Evolutionary conservation across 441 rosid genomes (phyloP).

Genomic region (Populus hybrid): DNA sequence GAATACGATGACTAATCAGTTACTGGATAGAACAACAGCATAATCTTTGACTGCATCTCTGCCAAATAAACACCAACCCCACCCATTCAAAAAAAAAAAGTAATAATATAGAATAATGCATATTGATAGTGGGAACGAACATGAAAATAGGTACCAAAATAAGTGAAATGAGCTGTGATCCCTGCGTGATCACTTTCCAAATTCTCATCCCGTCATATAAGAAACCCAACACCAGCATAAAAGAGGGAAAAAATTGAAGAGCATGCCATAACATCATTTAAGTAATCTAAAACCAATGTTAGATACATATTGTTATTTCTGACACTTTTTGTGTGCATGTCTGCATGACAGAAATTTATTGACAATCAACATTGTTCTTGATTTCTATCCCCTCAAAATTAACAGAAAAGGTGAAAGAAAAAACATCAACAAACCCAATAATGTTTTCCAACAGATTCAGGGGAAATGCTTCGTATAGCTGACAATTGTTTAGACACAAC

Average conservation of each 20-base stretch:
- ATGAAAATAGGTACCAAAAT: neutral
- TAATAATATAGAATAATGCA: neutral
- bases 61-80: neutral
- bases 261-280: neutral
- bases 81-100: neutral
- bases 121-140: neutral
- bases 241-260: neutral
- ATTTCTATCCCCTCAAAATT: neutral
- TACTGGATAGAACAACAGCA: neutral
- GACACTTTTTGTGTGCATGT: neutral
- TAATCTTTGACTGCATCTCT: neutral
- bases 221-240: neutral
- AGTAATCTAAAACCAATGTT: neutral
- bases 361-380: neutral
- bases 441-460: neutral
- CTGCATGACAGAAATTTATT: neutral
- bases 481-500: neutral
- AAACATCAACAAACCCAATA: neutral
- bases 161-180: neutral
- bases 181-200: neutral
- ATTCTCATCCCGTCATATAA: neutral
- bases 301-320: neutral
- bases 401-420: neutral
- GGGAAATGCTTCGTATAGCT: neutral
- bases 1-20: neutral